Base-by-base conservation (phyloP, 208 protist species). In the Lotmaria passim region DNA sequence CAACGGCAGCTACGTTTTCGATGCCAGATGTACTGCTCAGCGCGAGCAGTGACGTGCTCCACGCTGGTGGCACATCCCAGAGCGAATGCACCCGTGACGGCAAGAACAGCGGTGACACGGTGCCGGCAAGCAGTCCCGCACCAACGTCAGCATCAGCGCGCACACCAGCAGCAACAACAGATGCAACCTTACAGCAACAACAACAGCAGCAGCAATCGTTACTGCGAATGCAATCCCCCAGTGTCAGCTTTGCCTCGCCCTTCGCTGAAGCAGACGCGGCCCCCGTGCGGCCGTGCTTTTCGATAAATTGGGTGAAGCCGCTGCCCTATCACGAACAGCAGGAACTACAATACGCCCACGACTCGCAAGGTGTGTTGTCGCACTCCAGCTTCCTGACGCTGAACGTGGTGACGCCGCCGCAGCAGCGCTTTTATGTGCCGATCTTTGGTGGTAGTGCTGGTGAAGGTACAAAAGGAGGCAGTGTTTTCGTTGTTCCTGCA, bases 301-400 rank as follows among this genome's bases (percentile, higher is more conserved):
- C 57, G 3, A 24, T 41, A 7, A 36, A 26, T 26, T 67, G 55
- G 61, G 15, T 21, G 31, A 30, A 52, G 55, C 43, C 46, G 46
- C 51, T 44, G 34, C 19, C 26, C 23, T 51, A 34, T n/a, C 57
- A 58, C 17, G 48, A 74, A 17, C 41, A 31, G 7, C 56, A 63
- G 46, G n/a, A n/a, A n/a, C n/a, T n/a, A n/a, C 46, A 33, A 12
- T 61, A 34, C 31, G n/a, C 15, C 28, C 33, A 12, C 1, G 38
- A 23, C 50, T 23, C 12, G 31, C 28, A 28, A 0, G 51, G n/a
- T 24, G 11, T 39, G 39, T 26, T 44, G 12, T 69, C 61, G 24
- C 61, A 44, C 7, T 48, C 52, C 10, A 75, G 69, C 44, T 68
- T 75, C 38, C 11, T 71, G 15, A 63, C 71, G 1, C 41, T 64